A percentile compares a stretch with the other conserved stretches of the same genome.
Conservation (phyloP, 2,329 filamentous ascomycete genomes). For the Colletotrichum sp. region DNA sequence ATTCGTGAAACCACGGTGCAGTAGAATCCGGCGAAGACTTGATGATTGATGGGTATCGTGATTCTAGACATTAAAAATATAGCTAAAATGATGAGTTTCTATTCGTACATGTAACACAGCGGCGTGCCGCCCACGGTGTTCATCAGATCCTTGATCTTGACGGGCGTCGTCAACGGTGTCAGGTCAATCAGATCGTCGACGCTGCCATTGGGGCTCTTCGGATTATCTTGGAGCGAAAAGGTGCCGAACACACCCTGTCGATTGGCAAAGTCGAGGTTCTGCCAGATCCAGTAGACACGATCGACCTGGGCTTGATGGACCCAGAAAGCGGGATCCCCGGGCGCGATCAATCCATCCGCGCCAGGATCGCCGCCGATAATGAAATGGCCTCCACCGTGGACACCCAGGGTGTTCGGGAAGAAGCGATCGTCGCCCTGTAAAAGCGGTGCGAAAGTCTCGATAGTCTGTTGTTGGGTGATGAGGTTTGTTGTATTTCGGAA, state of each 20-base stretch:
- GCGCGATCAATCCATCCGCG: constrained; percentile 47
- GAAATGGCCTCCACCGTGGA: constrained; percentile 47
- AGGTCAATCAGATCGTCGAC: constrained; percentile 42
- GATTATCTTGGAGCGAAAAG: constrained; percentile 45
- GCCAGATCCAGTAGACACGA: constrained; percentile 54
- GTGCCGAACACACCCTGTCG: constrained; percentile 45
- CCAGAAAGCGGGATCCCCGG: constrained; percentile 51
- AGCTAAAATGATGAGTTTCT: not conserved
- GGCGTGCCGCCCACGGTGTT: constrained; percentile 44
- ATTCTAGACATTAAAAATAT: not conserved
- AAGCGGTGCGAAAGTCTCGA: constrained; percentile 34
- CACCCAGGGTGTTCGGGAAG: constrained; percentile 34
- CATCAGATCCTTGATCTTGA: constrained; percentile 40
- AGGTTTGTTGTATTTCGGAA: constrained; percentile 32
- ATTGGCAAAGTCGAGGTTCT: constrained; percentile 46
- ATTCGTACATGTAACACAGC: constrained; percentile 49
- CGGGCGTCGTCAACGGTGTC: constrained; percentile 36
- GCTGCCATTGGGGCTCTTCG: constrained; percentile 45
- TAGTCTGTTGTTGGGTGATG: constrained; percentile 30
- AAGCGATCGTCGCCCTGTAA: constrained; percentile 39
- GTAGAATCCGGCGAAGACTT: not conserved
- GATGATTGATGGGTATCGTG: not conserved
- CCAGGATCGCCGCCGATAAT: constrained; percentile 51
- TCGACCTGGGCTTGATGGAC: constrained; percentile 53
- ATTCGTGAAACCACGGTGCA: accelerated